Percentiles rank a stretch among this genome's conserved stretches.
phyloP scores from a whole-genome alignment of 768 basidiomycete species.

The Lactarius hatsudake region DNA sequence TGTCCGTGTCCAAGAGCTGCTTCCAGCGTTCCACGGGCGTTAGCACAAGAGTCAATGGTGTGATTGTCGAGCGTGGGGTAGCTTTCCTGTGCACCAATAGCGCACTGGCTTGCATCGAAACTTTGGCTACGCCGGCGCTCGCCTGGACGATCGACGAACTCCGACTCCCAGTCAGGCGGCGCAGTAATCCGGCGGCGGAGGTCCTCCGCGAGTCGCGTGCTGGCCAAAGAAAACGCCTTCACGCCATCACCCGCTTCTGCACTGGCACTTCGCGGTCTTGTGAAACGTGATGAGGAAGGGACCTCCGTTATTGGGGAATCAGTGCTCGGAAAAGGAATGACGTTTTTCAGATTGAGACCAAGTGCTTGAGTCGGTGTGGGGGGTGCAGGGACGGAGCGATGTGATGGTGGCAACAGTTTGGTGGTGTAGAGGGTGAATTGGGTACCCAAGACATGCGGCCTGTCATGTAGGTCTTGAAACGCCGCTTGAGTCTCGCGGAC shows the following conservation, averaged over 20 bases:
- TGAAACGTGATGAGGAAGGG: constrained; percentile 1
- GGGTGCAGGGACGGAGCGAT: constrained; percentile 2
- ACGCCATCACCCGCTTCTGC: constrained; percentile 28
- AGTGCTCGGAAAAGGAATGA: constrained; percentile 23
- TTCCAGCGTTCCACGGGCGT: constrained; percentile 3
- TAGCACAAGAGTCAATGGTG: constrained; percentile 5
- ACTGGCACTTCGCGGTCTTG: constrained; percentile 27
- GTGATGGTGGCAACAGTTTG: constrained; percentile 11
- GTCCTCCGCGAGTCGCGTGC: constrained; percentile 22
- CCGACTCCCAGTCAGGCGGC: constrained; percentile 19
- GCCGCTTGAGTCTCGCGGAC: constrained; percentile 55
- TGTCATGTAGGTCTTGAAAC: constrained; percentile 46
- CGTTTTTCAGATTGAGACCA: constrained; percentile 10
- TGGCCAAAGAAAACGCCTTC: constrained; percentile 27
- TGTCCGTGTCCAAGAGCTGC: constrained; percentile 5
- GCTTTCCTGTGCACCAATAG: constrained; percentile 6
- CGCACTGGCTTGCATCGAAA: constrained; percentile 20
- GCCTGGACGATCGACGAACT: constrained; percentile 13
- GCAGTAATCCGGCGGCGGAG: constrained; percentile 23
- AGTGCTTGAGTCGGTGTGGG: constrained; percentile 6
- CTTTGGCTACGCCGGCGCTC: constrained; percentile 28
- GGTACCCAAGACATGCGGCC: constrained; percentile 25
- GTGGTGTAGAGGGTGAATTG: constrained; percentile 24
- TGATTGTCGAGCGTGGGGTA: not conserved
- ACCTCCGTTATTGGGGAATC: constrained; percentile 9